Evolutionary conservation across 345 rosid species (phyloP).

Genomic region (Erucastrum elatum): DNA sequence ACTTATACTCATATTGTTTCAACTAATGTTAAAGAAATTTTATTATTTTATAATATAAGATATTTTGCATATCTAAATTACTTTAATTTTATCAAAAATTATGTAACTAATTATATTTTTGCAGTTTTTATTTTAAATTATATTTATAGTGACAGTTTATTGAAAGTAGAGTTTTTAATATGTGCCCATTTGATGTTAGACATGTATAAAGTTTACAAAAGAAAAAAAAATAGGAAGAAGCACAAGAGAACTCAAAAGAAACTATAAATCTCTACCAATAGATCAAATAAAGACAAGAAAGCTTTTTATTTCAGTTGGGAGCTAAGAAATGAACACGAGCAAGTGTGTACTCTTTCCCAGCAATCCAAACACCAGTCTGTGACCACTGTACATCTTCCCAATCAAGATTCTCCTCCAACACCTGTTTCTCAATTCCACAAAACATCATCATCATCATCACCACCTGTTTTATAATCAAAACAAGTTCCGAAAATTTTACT

Average conservation of each 20-base stretch:
- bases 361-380: conserved; percentile 94
- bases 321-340: conserved; percentile 92
- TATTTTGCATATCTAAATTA: too few species aligned
- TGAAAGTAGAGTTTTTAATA: too few species aligned
- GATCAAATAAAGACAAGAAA: neutral
- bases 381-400: conserved; percentile 99
- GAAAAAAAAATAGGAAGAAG: neutral
- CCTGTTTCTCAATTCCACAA: conserved; percentile 50
- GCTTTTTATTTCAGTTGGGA: conserved; percentile 40
- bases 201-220: too few species aligned
- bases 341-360: conserved; percentile 82
- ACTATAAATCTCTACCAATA: conserved; percentile 5
- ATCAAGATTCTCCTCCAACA: conserved; percentile 81
- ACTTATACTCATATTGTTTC: too few species aligned
- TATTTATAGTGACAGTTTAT: too few species aligned
- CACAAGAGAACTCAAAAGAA: neutral
- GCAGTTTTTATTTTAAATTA: too few species aligned
- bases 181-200: too few species aligned
- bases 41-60: too few species aligned
- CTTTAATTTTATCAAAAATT: too few species aligned
- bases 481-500: neutral
- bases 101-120: too few species aligned
- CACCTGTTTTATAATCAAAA: neutral
- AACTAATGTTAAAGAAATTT: too few species aligned
- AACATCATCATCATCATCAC: neutral